Base-by-base conservation (phyloP, 2,329 filamentous ascomycete species). In the Cordyceps cateniannulata region DNA sequence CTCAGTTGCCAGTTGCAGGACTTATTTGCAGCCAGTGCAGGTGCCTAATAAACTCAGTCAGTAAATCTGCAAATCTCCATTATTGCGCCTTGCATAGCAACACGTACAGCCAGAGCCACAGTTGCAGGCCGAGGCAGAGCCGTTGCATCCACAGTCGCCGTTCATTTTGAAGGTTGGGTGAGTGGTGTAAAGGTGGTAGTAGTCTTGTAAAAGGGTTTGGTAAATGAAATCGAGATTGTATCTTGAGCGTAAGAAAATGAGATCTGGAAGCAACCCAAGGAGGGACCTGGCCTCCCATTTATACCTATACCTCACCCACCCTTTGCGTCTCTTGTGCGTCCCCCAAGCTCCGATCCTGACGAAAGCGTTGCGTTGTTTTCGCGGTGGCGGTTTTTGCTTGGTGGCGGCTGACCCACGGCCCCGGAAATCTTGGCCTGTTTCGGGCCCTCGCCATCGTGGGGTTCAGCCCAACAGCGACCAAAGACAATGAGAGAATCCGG, bases 81-180 rank as follows among this genome's bases (percentile, higher is more conserved):
- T n/a, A 25, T 10, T 3, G 14, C 3, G 40, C 40, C 18, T 35
- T 35, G 32, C 40, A 42, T 14, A 5, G 10, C 20, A 38, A 27
- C 35, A 61, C 59, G 12, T 61, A 61, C 59, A 61, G 59, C 59
- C 45, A 56, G 59, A 44, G 59, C 59, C 59, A 35, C 59, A 61
- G 59, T 61, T 61, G 59, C 59, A 61, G 52, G 59, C 51, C 35
- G 59, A 61, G 59, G 59, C 59, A 61, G 59, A 61, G 59, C 59
- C 59, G 16, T 61, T 61, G 59, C 59, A 61, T 35, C 59, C 59
- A 50, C 59, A 61, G 59, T 61, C 35, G 44, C 59, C 59, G 44
- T 61, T 61, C 59, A 61, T 61, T 24, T 61, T 61, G 59, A 56
- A 27, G 44, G 59, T 61, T 50, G 45, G 20, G 44, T 60, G 22